Evolutionary conservation across 2,329 filamentous ascomycete species (phyloP).

Genomic region (Ampelomyces quisqualis): DNA sequence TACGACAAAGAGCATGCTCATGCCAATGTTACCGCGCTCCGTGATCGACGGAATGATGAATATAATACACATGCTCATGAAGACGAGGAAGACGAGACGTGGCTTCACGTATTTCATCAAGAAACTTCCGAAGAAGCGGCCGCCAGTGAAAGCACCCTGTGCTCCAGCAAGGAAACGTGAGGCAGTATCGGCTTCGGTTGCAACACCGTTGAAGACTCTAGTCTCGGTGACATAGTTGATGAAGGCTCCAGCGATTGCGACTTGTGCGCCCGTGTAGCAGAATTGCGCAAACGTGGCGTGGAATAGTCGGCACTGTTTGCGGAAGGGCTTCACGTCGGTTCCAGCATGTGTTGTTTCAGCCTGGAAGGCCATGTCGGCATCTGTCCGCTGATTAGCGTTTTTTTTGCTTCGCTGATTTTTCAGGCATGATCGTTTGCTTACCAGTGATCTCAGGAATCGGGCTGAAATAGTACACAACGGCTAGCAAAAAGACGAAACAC

Average conservation of each 20-base stretch:
- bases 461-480: slow-evolving; percentile 60
- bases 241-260: slow-evolving; percentile 52
- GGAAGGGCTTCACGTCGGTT: slow-evolving; percentile 53
- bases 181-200: slow-evolving; percentile 53
- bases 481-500: slow-evolving; percentile 59
- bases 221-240: slow-evolving; percentile 55
- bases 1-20: slow-evolving; percentile 67
- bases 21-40: slow-evolving; percentile 53
- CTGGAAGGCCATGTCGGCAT: slow-evolving; percentile 58
- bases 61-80: slow-evolving; percentile 59
- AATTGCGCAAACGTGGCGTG: slow-evolving; percentile 76
- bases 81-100: slow-evolving; percentile 70
- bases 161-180: slow-evolving; percentile 73
- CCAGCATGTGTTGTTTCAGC: slow-evolving; percentile 41
- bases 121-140: slow-evolving; percentile 66
- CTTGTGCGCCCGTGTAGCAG: slow-evolving; percentile 76
- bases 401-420: background rate
- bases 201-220: slow-evolving; percentile 11
- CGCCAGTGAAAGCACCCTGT: slow-evolving; percentile 70
- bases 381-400: slow-evolving; percentile 10
- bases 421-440: slow-evolving; percentile 4
- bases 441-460: slow-evolving; percentile 57
- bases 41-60: slow-evolving; percentile 57
- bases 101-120: slow-evolving; percentile 68
- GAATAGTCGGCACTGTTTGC: slow-evolving; percentile 69